These are phyloP conservation scores for Chaetomium strumarium DNA, from an alignment of 2,329 filamentous ascomycete genomes.

Conservation along the genomic window DNA sequence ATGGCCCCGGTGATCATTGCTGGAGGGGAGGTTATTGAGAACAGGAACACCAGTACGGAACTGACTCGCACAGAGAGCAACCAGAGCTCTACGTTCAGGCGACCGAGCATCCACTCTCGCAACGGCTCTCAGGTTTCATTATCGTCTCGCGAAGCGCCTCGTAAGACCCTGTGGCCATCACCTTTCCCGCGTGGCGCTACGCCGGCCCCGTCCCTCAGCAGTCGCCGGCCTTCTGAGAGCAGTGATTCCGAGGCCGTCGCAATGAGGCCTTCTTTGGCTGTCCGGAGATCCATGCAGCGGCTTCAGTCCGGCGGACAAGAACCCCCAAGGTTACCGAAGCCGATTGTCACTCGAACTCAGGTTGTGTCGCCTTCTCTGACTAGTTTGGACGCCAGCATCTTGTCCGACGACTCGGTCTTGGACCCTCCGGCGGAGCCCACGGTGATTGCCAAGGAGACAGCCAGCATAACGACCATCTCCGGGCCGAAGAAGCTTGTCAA, in stretches of 20 bases:
- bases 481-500: slow-evolving; percentile 51
- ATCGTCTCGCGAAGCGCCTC: slow-evolving; percentile 35
- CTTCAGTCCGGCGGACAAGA: slow-evolving; percentile 40
- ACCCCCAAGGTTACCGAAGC: slow-evolving; percentile 45
- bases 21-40: slow-evolving; percentile 57
- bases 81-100: slow-evolving; percentile 38
- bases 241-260: slow-evolving; percentile 47
- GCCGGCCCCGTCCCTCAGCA: slow-evolving; percentile 24
- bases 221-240: slow-evolving; percentile 47
- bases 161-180: slow-evolving; percentile 49
- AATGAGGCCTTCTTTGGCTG: slow-evolving; percentile 48
- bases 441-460: slow-evolving; percentile 27
- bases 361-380: slow-evolving; percentile 44
- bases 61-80: slow-evolving; percentile 45
- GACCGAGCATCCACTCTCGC: slow-evolving; percentile 40
- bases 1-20: slow-evolving; percentile 63
- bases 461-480: slow-evolving; percentile 19
- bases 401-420: slow-evolving; percentile 51
- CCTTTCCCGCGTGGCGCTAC: slow-evolving; percentile 39
- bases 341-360: slow-evolving; percentile 41
- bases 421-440: slow-evolving; percentile 36
- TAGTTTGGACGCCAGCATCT: slow-evolving; percentile 51
- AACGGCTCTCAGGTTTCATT: slow-evolving; percentile 37
- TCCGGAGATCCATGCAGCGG: slow-evolving; percentile 50
- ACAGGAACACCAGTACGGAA: slow-evolving; percentile 49